These are phyloP conservation scores for Tympanopsis confertula DNA, from an alignment of 2,329 filamentous ascomycete genomes.

Conservation along the genomic window DNA sequence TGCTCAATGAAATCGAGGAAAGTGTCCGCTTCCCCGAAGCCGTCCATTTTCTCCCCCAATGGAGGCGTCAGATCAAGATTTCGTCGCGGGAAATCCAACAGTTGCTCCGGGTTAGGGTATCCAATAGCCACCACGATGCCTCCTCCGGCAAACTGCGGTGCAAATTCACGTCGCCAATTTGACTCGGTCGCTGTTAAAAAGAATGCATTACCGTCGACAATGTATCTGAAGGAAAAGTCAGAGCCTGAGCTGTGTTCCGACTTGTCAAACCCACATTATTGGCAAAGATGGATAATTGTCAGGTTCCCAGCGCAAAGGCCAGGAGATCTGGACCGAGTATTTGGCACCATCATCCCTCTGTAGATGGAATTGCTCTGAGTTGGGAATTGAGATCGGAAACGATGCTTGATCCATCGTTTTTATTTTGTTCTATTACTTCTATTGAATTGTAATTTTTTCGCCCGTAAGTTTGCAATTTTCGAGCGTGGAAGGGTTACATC, in stretches of 20 bases:
- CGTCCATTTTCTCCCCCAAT: constrained; percentile 9
- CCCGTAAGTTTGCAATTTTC: too few species aligned
- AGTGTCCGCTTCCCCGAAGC: constrained; percentile 27
- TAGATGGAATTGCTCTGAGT: constrained; percentile 3
- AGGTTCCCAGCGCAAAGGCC: constrained; percentile 14
- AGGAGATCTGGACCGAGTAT: constrained; percentile 17
- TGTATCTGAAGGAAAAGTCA: constrained; percentile 10
- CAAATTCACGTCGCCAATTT: constrained; percentile 7
- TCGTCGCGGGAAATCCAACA: constrained; percentile 13
- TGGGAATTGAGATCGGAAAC: too few species aligned
- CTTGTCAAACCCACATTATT: constrained; percentile 13
- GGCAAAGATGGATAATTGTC: constrained; percentile 8
- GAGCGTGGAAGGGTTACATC: too few species aligned
- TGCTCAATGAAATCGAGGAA: constrained; percentile 30
- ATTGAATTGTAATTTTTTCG: too few species aligned
- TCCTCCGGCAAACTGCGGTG: constrained; percentile 12
- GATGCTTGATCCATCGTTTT: too few species aligned
- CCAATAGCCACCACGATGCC: constrained; percentile 19
- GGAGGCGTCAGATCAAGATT: constrained; percentile 17
- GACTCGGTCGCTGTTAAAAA: constrained; percentile 19
- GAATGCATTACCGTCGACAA: constrained; percentile 21
- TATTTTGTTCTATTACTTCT: too few species aligned
- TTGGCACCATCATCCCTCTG: constrained; percentile 5
- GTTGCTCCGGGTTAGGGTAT: constrained; percentile 11
- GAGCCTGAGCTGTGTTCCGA: constrained; percentile 1